These are phyloP conservation scores for Sporothrix humicola DNA, from an alignment of 2,329 filamentous ascomycete species.

Conservation along the genomic window DNA sequence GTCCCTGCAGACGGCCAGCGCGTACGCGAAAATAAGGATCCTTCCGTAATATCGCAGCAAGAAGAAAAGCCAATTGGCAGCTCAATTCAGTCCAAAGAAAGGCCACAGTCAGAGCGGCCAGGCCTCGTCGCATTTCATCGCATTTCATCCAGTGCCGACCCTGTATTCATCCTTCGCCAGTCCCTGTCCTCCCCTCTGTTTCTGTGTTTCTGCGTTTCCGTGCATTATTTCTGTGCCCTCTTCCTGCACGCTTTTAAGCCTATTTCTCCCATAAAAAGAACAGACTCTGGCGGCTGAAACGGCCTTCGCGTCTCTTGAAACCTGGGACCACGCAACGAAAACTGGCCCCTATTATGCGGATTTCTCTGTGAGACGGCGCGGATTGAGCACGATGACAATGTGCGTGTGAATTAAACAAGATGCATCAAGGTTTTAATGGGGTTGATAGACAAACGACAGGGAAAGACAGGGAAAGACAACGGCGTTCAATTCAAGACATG, in stretches of 20 bases:
- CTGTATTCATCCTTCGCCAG: neutral
- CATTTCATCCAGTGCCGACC: slow-evolving; percentile 2
- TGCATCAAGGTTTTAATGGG: no score
- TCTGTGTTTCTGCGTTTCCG: neutral
- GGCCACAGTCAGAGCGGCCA: slow-evolving; percentile 4
- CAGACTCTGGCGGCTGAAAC: slow-evolving; percentile 30
- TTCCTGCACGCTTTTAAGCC: neutral
- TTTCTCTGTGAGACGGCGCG: neutral
- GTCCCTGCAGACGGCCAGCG: neutral
- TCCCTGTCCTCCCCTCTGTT: neutral
- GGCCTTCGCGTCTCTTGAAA: slow-evolving; percentile 33
- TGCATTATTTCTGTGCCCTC: neutral
- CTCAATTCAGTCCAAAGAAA: neutral
- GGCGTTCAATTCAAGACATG: slow-evolving; percentile 6
- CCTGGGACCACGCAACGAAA: slow-evolving; percentile 9
- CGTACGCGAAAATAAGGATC: neutral
- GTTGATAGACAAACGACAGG: no score
- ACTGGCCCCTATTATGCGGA: slow-evolving; percentile 24
- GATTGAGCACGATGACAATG: neutral
- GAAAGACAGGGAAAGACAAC: neutral
- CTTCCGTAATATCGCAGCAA: no score
- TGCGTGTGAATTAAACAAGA: neutral
- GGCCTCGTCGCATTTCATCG: neutral
- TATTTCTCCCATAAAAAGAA: no score
- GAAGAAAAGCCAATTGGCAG: neutral